Base-by-base conservation (phyloP, 2,329 filamentous ascomycete species). In the Boeremia lycopersici region DNA sequence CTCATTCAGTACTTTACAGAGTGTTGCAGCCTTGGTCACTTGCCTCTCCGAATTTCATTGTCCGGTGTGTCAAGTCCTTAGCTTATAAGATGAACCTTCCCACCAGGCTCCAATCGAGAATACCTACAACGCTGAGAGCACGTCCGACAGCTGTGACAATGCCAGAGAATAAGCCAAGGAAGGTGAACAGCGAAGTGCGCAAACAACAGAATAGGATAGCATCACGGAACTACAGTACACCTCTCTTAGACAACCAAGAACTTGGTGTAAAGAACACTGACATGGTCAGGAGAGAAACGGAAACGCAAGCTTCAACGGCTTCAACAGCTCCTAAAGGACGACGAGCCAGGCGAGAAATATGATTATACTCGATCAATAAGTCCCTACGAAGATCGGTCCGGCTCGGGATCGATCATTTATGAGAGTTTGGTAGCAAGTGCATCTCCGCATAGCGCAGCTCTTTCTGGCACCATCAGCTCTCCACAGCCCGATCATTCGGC, bases 191-290 rank as follows among this genome's bases (percentile, higher is more conserved):
- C 56, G 72, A 74, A 56, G 62, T 68, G 54, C 67, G 72, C 19
- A 74, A 74, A 53, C 70, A 72, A 48, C 72, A 74, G 48, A 74
- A 74, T 33, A 65, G 72, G 47, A 73, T 74, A 62, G 72, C 72
- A 29, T 74, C 72, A 15, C 68, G 70, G 17, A 74, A 74, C 34
- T 74, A 74, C 53, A 63, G 72, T 74, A 63, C 28, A 71, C 34
- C 34, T 33, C 8, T 19, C n/a, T 11, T 33, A 6, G 33, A 23
- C 28, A 31, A 2, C 19, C 10, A 10, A 31, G 23, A 33, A 3
- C 12, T 10, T 1, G 11, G 4, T 2, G 4, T 12, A 6, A 17
- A 23, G 4, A 25, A 15, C 19, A 33, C 42, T 56, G 29, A 56
- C 23, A 17, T 5, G 4, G 12, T 13, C 42, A 74, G 72, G 72